Evolutionary conservation across 495 filamentous ascomycete genomes (phyloP).

Genomic region (Bacidia gigantensis): DNA sequence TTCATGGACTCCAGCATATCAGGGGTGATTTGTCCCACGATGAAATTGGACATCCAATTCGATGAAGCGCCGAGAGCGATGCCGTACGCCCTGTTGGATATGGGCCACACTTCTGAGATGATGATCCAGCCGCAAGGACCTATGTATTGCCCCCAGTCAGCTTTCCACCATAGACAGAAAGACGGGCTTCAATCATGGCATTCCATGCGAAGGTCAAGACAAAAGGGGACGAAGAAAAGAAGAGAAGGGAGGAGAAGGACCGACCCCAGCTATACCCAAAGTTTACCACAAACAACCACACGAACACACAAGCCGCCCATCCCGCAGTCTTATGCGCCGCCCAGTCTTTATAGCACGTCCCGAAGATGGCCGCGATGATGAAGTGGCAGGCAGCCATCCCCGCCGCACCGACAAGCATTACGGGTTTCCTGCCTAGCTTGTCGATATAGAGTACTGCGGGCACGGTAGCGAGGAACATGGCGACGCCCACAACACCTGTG

Average conservation of each 20-base stretch:
- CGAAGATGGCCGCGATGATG: constrained; percentile 61
- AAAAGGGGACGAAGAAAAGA: background rate
- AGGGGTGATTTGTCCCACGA: constrained; percentile 48
- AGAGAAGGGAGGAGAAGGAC: background rate
- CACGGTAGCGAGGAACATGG: constrained; percentile 53
- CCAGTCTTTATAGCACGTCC: constrained; percentile 47
- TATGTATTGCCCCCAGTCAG: background rate
- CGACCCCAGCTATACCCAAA: constrained; percentile 20
- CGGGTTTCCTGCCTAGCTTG: constrained; percentile 53
- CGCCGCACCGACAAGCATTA: constrained; percentile 60
- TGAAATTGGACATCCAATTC: constrained; percentile 57
- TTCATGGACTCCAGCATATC: constrained; percentile 39
- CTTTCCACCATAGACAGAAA: no score
- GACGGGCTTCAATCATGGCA: no score
- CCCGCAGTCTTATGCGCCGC: constrained; percentile 38
- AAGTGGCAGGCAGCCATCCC: constrained; percentile 71
- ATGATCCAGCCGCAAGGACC: constrained; percentile 48
- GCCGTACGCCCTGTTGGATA: constrained; percentile 59
- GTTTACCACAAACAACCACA: constrained; percentile 25
- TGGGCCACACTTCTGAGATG: constrained; percentile 64
- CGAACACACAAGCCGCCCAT: constrained; percentile 24
- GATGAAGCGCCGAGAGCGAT: constrained; percentile 54
- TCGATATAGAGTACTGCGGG: constrained; percentile 51
- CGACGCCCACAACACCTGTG: constrained; percentile 41
- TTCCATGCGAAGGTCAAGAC: constrained; percentile 9